Base-by-base conservation (phyloP, 306 rosid genomes). In the Vigna mungo region DNA sequence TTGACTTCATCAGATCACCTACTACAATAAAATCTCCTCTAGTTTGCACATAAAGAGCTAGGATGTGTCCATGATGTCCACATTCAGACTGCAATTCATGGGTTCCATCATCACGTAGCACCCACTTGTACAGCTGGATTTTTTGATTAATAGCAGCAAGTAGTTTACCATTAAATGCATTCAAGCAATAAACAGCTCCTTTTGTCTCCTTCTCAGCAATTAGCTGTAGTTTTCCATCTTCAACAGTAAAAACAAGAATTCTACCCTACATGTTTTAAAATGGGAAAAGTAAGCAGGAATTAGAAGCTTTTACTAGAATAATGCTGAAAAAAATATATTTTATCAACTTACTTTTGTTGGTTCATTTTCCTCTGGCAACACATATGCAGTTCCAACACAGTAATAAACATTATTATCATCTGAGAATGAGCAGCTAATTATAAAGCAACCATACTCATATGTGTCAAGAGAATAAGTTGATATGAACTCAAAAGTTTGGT, bases 121-220 rank as follows among this genome's bases (percentile, higher is more conserved):
- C 91, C 99, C 99, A 96, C 81, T 96, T 92, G 88, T 96, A 96
- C 74, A 96, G 79, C 84, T 96, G 99, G 83, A 96, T 96, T 80
- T 96, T 96, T 86, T 96, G 99, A 88, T 96, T 96, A 78, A 96
- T 96, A 62, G 93, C 98, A 74, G 99, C 99, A 55, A 96, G 97
- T 74, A 96, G 70, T 83, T 96, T 96, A 54, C 99, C 99, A 54
- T 96, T 96, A 79, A 96, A 96, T 3, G 99, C 94, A 75, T 91
- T 96, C 88, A 96, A 77, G 56, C 97, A 85, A 76, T 96, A 96
- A 79, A 92, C 99, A 74, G 99, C 85, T 53, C 99, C 99, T 84
- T 96, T 96, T 7, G 99, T 96, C 86, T 96, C 99, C 83, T 96
- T 96, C 90, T 96, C 99, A 0, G 97, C 97, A 64, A 96, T 85